phyloP scores from a whole-genome alignment of 257 asterid genomes.

The Rauvolfia tetraphylla region DNA sequence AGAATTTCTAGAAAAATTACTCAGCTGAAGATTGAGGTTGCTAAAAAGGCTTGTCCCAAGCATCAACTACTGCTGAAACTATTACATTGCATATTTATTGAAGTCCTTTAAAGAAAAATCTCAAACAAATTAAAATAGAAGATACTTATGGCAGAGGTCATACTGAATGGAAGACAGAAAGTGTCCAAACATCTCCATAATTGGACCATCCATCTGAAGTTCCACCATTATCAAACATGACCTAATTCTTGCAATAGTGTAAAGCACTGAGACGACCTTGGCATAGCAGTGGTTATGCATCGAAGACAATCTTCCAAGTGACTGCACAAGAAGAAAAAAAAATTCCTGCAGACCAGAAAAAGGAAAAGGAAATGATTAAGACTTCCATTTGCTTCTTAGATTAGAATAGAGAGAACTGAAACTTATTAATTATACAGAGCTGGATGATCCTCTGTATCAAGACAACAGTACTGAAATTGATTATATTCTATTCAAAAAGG shows the following conservation, averaged over 20 bases:
- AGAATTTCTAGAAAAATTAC: neutral
- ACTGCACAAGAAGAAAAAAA: neutral
- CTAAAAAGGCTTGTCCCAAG: neutral
- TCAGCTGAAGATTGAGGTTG: neutral
- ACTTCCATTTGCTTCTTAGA: neutral
- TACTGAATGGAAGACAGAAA: conserved; percentile 2
- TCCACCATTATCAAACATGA: neutral
- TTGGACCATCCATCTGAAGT: conserved; percentile 1
- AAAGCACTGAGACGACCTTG: neutral
- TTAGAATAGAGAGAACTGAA: neutral
- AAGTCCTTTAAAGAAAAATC: neutral
- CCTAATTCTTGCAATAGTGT: neutral
- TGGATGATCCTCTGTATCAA: neutral
- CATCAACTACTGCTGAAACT: neutral
- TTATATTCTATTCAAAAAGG: neutral
- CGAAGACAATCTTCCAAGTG: neutral
- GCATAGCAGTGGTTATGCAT: neutral
- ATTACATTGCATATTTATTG: neutral
- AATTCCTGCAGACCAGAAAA: neutral
- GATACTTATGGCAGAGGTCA: neutral
- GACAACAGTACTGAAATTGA: neutral
- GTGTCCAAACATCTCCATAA: neutral
- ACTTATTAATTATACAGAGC: neutral
- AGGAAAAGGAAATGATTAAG: neutral
- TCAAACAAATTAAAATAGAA: neutral